Percentiles rank a stretch among this genome's conserved stretches.
Conservation (phyloP, 2,329 filamentous ascomycete species). For the Nemania sp. region DNA sequence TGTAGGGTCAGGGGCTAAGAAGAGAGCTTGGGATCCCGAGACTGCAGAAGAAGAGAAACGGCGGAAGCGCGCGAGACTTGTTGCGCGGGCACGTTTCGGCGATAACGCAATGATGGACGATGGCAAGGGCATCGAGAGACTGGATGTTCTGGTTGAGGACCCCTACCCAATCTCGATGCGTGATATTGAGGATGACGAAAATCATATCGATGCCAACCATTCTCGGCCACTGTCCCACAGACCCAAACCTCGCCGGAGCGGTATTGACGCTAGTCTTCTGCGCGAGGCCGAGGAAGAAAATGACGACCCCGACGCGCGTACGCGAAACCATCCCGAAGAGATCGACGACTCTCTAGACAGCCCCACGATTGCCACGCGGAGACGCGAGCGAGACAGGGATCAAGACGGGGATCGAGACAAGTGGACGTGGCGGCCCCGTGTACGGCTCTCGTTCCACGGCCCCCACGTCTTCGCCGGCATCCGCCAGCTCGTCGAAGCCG, state of each 20-base stretch:
- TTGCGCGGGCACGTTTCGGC: conserved; percentile 73
- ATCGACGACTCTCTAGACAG: conserved; percentile 27
- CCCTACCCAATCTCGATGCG: conserved; percentile 47
- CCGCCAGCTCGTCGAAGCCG: conserved; percentile 74
- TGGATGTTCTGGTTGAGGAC: conserved; percentile 64
- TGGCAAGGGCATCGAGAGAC: conserved; percentile 62
- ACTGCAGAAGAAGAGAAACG: conserved; percentile 41
- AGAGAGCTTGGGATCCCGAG: conserved; percentile 29
- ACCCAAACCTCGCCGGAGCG: conserved; percentile 33
- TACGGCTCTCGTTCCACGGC: conserved; percentile 72
- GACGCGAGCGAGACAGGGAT: conserved; percentile 34
- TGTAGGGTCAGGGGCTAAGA: no score
- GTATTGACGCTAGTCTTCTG: conserved; percentile 29
- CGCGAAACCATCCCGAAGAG: background rate
- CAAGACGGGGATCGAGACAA: conserved; percentile 28
- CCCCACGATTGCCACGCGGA: conserved; percentile 33
- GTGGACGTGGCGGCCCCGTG: conserved; percentile 56
- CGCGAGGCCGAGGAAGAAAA: conserved; percentile 34
- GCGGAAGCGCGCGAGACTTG: conserved; percentile 60
- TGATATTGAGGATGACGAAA: conserved; percentile 23
- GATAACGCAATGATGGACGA: conserved; percentile 58
- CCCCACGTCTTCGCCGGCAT: conserved; percentile 80
- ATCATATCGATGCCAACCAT: no score
- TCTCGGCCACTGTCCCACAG: conserved; percentile 13
- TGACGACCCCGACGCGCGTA: conserved; percentile 4